These are phyloP conservation scores for Scutellaria barbata DNA, from an alignment of 257 asterid genomes.

Conservation along the genomic window DNA sequence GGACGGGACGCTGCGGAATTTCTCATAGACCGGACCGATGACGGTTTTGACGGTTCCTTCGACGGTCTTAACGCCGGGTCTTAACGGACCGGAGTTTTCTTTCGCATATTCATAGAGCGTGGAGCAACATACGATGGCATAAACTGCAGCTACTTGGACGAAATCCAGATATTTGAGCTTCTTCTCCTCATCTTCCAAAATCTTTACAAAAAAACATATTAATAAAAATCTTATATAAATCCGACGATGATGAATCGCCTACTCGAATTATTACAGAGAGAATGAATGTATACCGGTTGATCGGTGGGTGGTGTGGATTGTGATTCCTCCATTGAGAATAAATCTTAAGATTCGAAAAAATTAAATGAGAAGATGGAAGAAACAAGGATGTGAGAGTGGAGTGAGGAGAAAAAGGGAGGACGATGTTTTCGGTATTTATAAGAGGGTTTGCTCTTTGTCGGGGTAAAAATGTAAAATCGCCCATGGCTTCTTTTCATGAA, in stretches of 20 bases:
- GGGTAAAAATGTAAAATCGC: background rate
- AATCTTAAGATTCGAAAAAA: background rate
- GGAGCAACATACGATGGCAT: conserved; percentile 60
- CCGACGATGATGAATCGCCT: conserved; percentile 17
- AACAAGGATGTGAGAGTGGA: background rate
- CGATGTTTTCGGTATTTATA: conserved; percentile 33
- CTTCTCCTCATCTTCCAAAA: conserved; percentile 46
- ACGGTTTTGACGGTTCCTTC: conserved; percentile 68
- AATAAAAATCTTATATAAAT: background rate
- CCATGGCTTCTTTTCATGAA: background rate
- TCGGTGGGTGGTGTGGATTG: conserved; percentile 41
- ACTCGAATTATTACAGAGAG: no score
- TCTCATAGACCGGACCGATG: conserved; percentile 66
- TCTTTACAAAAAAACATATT: conserved; percentile 27
- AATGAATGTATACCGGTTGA: background rate
- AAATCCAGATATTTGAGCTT: conserved; percentile 69
- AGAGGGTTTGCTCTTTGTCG: conserved; percentile 24
- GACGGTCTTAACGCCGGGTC: conserved; percentile 73
- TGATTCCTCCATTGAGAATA: conserved; percentile 52
- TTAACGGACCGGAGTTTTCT: conserved; percentile 73
- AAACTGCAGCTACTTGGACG: conserved; percentile 55
- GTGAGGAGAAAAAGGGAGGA: conserved; percentile 13
- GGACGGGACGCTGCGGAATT: conserved; percentile 60
- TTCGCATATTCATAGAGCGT: conserved; percentile 71
- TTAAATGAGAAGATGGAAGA: background rate